Conservation (phyloP, 345 rosid species). For the Carallia brachiata region DNA sequence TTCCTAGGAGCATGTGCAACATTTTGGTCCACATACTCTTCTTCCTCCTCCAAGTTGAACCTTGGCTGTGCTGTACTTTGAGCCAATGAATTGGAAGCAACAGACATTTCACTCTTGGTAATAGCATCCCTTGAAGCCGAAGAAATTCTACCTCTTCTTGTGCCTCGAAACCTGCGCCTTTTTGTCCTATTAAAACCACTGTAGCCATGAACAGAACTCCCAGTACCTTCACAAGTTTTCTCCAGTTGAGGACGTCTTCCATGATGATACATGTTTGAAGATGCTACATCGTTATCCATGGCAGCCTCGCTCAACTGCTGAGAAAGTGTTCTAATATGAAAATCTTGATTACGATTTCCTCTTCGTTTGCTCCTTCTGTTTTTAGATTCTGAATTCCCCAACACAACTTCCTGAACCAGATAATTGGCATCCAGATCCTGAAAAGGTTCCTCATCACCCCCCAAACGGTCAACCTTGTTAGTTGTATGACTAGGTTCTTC, state of each 20-base stretch:
- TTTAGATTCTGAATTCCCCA: slow-evolving; percentile 46
- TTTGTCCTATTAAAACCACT: slow-evolving; percentile 45
- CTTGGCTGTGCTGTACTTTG: slow-evolving; percentile 40
- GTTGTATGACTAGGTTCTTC: slow-evolving; percentile 61
- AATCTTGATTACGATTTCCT: slow-evolving; percentile 50
- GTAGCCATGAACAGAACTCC: slow-evolving; percentile 35
- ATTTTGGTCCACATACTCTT: slow-evolving; percentile 44
- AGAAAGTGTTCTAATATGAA: slow-evolving; percentile 54
- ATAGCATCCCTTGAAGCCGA: slow-evolving; percentile 47
- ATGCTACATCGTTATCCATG: slow-evolving; percentile 63
- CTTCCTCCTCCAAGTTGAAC: slow-evolving; percentile 43
- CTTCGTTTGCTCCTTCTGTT: slow-evolving; percentile 43
- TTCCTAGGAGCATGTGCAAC: slow-evolving; percentile 68
- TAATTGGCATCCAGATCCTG: slow-evolving; percentile 37
- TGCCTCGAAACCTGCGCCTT: slow-evolving; percentile 65
- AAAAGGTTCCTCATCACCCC: slow-evolving; percentile 34
- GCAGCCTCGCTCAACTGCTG: slow-evolving; percentile 63
- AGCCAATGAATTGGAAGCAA: slow-evolving; percentile 69
- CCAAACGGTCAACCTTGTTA: slow-evolving; percentile 36
- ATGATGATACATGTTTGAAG: slow-evolving; percentile 49
- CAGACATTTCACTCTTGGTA: slow-evolving; percentile 68
- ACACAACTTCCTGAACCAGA: slow-evolving; percentile 44
- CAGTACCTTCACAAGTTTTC: slow-evolving; percentile 34
- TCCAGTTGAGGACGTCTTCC: slow-evolving; percentile 34
- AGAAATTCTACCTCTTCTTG: slow-evolving; percentile 48